Evolutionary conservation across 345 rosid genomes (phyloP).

Genomic region (Gossypium rotundifolium): DNA sequence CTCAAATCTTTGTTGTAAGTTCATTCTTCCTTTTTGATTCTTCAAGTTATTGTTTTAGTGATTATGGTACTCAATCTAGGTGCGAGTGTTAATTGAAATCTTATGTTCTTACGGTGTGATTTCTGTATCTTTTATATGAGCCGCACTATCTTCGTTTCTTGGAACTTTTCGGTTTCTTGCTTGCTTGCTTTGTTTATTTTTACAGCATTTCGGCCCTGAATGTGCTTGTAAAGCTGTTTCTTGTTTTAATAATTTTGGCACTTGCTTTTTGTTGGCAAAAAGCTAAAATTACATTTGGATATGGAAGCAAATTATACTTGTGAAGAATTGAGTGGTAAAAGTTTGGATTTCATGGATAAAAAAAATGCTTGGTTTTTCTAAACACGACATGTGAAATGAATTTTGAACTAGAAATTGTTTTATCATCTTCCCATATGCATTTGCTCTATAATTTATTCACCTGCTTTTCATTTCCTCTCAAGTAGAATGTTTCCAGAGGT

Average conservation of each 20-base stretch:
- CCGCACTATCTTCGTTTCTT: background rate
- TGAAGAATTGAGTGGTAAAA: background rate
- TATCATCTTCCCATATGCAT: background rate
- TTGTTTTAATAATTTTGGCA: background rate
- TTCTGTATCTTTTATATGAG: background rate
- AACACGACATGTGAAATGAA: background rate
- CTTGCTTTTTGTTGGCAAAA: background rate
- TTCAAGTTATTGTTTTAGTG: background rate
- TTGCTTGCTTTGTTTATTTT: background rate
- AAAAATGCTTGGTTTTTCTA: background rate
- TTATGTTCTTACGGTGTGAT: background rate
- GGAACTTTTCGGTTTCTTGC: background rate
- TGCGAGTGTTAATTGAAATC: background rate
- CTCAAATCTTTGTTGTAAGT: constrained; percentile 1
- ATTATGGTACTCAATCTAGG: background rate
- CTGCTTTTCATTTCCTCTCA: background rate
- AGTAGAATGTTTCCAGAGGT: background rate
- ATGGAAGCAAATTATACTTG: background rate
- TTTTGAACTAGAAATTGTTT: background rate
- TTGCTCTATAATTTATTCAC: background rate
- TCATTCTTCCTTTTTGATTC: background rate
- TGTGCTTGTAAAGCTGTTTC: background rate
- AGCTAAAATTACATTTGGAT: background rate
- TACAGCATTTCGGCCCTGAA: background rate
- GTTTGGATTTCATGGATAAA: background rate